Conservation (phyloP, 495 filamentous ascomycete genomes). For the Neurospora terricola region DNA sequence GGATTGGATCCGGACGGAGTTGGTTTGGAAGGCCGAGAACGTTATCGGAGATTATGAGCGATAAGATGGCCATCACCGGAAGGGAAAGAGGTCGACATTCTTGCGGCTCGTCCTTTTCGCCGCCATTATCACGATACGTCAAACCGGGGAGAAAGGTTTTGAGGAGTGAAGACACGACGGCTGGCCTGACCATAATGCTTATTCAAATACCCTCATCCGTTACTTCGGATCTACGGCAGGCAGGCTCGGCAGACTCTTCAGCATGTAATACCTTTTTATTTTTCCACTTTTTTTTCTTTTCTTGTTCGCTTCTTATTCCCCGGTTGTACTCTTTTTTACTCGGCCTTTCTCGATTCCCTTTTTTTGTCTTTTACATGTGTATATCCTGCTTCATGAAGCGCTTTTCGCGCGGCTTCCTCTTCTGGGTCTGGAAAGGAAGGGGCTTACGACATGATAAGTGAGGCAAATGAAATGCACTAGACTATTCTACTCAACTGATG, state of each 20-base stretch:
- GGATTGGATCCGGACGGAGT: neutral
- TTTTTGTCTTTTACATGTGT: slow-evolving; percentile 16
- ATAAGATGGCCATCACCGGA: neutral
- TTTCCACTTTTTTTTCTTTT: slow-evolving; percentile 26
- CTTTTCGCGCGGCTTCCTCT: slow-evolving; percentile 1
- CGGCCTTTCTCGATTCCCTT: slow-evolving; percentile 10
- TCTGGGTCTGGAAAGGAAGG: slow-evolving; percentile 7
- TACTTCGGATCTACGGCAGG: slow-evolving; percentile 20
- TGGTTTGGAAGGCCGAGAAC: neutral
- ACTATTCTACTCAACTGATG: slow-evolving; percentile 8
- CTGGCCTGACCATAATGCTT: slow-evolving; percentile 37
- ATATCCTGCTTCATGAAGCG: slow-evolving; percentile 4
- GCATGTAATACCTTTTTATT: slow-evolving; percentile 40
- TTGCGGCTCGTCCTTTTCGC: neutral
- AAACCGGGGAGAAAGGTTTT: slow-evolving; percentile 1
- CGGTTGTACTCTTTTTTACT: slow-evolving; percentile 11
- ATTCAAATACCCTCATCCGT: slow-evolving; percentile 28
- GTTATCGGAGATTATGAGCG: neutral
- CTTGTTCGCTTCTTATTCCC: slow-evolving; percentile 14
- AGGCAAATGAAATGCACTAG: slow-evolving; percentile 19
- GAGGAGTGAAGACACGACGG: slow-evolving; percentile 14
- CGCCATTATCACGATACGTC: neutral
- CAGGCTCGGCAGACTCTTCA: slow-evolving; percentile 27
- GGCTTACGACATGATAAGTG: slow-evolving; percentile 21
- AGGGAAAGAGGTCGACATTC: neutral